phyloP scores from a whole-genome alignment of 1,284 basidiomycete species.

The Puccinia novopanici region DNA sequence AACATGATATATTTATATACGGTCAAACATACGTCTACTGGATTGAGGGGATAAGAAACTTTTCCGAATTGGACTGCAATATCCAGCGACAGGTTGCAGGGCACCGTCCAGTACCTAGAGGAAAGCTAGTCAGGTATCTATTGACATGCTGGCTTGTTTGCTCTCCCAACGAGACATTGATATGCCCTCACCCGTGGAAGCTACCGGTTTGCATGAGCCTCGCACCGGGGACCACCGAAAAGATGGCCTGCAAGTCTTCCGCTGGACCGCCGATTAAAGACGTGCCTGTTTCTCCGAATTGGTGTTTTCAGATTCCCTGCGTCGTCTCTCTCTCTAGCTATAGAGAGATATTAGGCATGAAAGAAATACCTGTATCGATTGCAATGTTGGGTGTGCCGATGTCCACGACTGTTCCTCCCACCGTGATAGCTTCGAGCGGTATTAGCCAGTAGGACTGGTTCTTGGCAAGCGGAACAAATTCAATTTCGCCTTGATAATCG shows the following conservation, averaged over 20 bases:
- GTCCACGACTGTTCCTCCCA: conserved; percentile 29
- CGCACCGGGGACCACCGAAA: conserved; percentile 26
- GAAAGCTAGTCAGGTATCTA: background rate
- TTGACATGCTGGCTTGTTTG: background rate
- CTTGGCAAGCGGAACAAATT: conserved; percentile 46
- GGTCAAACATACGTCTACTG: conserved; percentile 33
- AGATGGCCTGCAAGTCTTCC: conserved; percentile 38
- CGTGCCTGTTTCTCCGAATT: conserved; percentile 22
- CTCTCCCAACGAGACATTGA: background rate
- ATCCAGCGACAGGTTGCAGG: conserved; percentile 18
- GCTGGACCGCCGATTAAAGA: conserved; percentile 47
- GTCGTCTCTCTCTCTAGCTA: background rate
- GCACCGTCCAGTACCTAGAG: conserved; percentile 46
- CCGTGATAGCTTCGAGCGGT: conserved; percentile 30
- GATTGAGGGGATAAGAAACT: conserved; percentile 43
- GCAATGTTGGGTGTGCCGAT: conserved; percentile 47
- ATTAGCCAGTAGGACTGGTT: conserved; percentile 49
- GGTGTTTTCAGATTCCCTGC: conserved; percentile 3
- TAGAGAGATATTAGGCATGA: background rate
- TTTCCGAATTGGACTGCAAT: conserved; percentile 48
- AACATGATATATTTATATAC: background rate
- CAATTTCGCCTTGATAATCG: conserved; percentile 40
- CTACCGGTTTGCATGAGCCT: conserved; percentile 24
- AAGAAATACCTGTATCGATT: conserved; percentile 42
- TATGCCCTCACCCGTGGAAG: conserved; percentile 41